A percentile compares a stretch with the other conserved stretches of the same genome.
These are phyloP conservation scores for Suhomyces sp. DNA, from an alignment of 805 yeast species.

Conservation along the genomic window DNA sequence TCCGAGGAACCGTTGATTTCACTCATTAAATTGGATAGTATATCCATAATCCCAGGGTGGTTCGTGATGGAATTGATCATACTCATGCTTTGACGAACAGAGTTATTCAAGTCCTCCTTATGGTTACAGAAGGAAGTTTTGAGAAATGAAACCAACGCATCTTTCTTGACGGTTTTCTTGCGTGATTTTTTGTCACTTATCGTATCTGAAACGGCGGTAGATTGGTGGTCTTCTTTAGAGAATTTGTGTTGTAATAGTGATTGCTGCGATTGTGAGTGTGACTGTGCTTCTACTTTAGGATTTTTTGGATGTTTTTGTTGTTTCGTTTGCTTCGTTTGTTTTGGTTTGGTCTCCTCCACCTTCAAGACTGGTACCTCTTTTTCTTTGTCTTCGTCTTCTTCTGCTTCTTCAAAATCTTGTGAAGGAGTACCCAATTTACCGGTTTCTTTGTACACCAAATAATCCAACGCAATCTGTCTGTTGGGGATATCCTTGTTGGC, in stretches of 20 bases:
- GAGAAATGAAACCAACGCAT: slow-evolving; percentile 1
- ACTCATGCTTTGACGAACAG: slow-evolving; percentile 3
- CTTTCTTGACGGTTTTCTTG: slow-evolving; percentile 2
- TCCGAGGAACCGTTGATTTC: slow-evolving; percentile 6
- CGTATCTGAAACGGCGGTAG: no score
- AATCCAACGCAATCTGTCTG: slow-evolving; percentile 13
- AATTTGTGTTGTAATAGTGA: no score
- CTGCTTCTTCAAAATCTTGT: no score
- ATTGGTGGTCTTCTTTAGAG: no score
- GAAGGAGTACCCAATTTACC: no score
- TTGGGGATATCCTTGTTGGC: slow-evolving; percentile 15
- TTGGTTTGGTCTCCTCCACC: neutral
- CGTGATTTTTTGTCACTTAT: slow-evolving; percentile 1
- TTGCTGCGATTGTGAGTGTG: no score
- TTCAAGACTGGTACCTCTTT: no score
- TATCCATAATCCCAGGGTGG: slow-evolving; percentile 4
- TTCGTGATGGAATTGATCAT: neutral
- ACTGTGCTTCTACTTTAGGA: neutral
- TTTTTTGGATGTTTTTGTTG: neutral
- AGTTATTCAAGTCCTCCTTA: slow-evolving; percentile 4
- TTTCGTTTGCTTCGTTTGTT: neutral
- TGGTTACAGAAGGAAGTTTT: slow-evolving; percentile 3
- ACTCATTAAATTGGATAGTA: slow-evolving; percentile 4
- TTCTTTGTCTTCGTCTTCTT: no score
- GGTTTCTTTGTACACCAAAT: slow-evolving; percentile 12